These are phyloP conservation scores for Colletotrichum spaethianum DNA, from an alignment of 2,329 filamentous ascomycete genomes.

Conservation along the genomic window DNA sequence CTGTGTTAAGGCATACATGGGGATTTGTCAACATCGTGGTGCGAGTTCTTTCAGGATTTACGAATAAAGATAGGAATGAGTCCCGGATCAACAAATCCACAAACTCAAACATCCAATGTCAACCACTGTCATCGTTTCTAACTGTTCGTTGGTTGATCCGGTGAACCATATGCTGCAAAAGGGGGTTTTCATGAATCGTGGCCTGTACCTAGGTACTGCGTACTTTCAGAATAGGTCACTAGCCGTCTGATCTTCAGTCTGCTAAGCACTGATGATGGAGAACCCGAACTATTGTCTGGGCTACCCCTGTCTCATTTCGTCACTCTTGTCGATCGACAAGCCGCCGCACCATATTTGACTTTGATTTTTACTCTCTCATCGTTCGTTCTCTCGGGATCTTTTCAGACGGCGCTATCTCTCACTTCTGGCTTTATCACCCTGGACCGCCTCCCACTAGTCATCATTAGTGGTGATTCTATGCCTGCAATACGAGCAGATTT, in stretches of 20 bases:
- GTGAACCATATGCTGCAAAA: not conserved
- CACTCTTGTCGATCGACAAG: conserved; percentile 24
- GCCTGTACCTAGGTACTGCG: conserved; percentile 1
- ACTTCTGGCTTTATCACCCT: conserved; percentile 62
- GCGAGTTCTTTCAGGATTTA: too few species aligned
- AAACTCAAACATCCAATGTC: not conserved
- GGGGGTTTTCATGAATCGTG: not conserved
- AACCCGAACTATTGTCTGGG: conserved; percentile 18
- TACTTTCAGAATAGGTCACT: not conserved
- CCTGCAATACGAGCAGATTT: not conserved
- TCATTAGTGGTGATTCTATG: not conserved
- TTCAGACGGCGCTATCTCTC: not conserved
- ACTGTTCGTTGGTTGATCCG: too few species aligned
- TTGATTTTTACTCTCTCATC: conserved; percentile 11
- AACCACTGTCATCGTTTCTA: too few species aligned
- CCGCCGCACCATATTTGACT: not conserved
- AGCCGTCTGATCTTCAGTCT: conserved; percentile 13
- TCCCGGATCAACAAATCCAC: not conserved
- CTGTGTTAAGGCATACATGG: not conserved
- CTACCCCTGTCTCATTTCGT: conserved; percentile 21
- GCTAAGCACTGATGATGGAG: conserved; percentile 24
- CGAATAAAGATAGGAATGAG: too few species aligned
- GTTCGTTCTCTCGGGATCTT: not conserved
- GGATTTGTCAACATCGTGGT: not conserved
- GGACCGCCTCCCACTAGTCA: conserved; percentile 72